Conservation (phyloP, 2,329 filamentous ascomycete species). For the Aspergillus amoenus region DNA sequence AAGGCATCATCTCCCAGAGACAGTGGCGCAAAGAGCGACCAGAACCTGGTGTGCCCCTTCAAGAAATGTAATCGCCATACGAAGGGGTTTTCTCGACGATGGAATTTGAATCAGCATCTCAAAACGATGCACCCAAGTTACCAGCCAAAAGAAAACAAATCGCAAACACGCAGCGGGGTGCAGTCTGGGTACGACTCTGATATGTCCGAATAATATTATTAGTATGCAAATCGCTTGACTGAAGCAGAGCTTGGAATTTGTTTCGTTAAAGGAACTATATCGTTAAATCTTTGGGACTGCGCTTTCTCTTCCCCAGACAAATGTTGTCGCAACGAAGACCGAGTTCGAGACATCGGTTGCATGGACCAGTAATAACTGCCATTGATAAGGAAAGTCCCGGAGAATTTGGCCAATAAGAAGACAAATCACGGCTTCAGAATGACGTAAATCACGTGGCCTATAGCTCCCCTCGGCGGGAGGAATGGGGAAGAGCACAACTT, state of each 20-base stretch:
- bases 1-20: neutral
- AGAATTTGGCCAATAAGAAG: neutral
- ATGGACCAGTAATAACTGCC: neutral
- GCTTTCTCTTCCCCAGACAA: neutral
- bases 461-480: neutral
- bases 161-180: neutral
- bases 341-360: neutral
- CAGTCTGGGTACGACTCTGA: neutral
- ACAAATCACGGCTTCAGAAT: neutral
- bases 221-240: neutral
- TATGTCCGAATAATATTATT: neutral
- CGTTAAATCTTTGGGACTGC: neutral
- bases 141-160: slow-evolving; percentile 1
- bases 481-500: neutral
- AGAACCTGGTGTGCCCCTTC: slow-evolving; percentile 31
- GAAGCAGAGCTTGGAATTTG: neutral
- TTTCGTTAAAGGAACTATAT: neutral
- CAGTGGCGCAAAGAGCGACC: neutral
- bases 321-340: neutral
- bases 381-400: neutral
- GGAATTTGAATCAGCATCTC: slow-evolving; percentile 40
- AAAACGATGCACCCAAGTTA: slow-evolving; percentile 32
- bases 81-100: slow-evolving; percentile 36
- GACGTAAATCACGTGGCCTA: slow-evolving; percentile 7
- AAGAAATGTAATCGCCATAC: slow-evolving; percentile 27